These are phyloP conservation scores for Colletotrichum paranaense DNA, from an alignment of 2,329 filamentous ascomycete species.

Conservation along the genomic window DNA sequence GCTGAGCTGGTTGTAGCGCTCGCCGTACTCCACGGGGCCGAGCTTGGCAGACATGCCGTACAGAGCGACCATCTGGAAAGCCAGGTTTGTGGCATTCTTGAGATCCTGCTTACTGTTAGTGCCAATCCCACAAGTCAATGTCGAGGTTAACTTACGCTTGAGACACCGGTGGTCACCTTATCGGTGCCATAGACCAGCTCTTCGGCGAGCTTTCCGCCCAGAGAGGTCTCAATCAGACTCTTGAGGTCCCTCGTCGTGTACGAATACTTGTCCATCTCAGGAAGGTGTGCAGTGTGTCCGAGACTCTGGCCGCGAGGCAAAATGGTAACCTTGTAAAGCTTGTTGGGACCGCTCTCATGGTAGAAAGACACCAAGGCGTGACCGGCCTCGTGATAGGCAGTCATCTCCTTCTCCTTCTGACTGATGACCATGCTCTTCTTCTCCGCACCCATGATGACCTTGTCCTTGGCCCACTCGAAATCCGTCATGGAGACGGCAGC, in stretches of 20 bases:
- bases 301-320: slow-evolving; percentile 89
- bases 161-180: slow-evolving; percentile 90
- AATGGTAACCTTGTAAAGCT: slow-evolving; percentile 97
- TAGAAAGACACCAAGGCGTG: slow-evolving; percentile 93
- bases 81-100: slow-evolving; percentile 81
- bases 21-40: slow-evolving; percentile 89
- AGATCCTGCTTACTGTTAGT: slow-evolving; percentile 74
- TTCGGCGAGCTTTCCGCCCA: slow-evolving; percentile 90
- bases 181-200: slow-evolving; percentile 93
- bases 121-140: background rate
- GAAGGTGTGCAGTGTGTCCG: slow-evolving; percentile 88
- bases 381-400: slow-evolving; percentile 96
- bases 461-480: slow-evolving; percentile 98
- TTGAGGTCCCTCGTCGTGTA: slow-evolving; percentile 87
- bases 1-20: slow-evolving; percentile 84
- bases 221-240: slow-evolving; percentile 80
- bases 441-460: slow-evolving; percentile 97
- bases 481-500: slow-evolving; percentile 80
- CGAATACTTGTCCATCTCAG: slow-evolving; percentile 93
- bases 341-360: slow-evolving; percentile 75
- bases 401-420: slow-evolving; percentile 93
- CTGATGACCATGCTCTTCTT: slow-evolving; percentile 89
- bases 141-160: slow-evolving; percentile 67
- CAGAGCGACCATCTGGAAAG: slow-evolving; percentile 88
- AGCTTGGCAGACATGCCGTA: slow-evolving; percentile 91